Conservation (phyloP, 225 moss, liverwort and hornwort genomes). For the Pleurozium schreberi region DNA sequence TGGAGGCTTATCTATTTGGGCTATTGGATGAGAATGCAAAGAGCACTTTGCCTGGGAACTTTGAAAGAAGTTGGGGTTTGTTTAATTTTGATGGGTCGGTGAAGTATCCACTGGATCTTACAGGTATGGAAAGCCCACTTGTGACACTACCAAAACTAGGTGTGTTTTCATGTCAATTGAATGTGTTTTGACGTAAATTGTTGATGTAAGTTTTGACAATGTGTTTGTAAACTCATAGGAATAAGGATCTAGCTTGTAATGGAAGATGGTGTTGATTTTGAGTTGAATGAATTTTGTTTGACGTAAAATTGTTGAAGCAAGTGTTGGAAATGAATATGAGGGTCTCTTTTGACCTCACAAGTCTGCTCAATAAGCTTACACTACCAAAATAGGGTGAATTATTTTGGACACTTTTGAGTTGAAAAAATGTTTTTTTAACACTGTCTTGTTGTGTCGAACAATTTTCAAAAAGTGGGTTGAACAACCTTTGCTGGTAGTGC, state of each 20-base stretch:
- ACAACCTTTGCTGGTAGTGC: neutral
- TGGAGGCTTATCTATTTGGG: constrained; percentile 59
- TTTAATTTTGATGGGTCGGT: constrained; percentile 66
- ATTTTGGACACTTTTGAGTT: neutral
- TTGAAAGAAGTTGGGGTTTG: constrained; percentile 83
- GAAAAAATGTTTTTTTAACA: neutral
- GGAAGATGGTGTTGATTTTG: neutral
- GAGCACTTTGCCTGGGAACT: constrained; percentile 53
- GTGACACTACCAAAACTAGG: neutral
- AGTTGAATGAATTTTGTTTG: neutral
- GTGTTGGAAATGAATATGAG: too few relatives aligned
- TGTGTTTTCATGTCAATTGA: neutral
- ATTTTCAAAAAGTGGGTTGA: neutral
- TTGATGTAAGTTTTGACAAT: neutral
- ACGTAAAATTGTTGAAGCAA: neutral
- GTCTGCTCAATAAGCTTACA: neutral
- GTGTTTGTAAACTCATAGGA: neutral
- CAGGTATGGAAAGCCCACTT: constrained; percentile 6
- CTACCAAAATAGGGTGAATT: neutral
- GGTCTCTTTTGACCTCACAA: neutral
- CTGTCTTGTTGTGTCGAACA: neutral
- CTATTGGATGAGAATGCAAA: constrained; percentile 80
- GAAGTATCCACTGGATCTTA: constrained; percentile 64
- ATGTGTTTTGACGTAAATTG: neutral
- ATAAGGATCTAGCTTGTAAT: neutral